Conservation (phyloP, 108 stramenopile species). For the Parmales sp. region DNA sequence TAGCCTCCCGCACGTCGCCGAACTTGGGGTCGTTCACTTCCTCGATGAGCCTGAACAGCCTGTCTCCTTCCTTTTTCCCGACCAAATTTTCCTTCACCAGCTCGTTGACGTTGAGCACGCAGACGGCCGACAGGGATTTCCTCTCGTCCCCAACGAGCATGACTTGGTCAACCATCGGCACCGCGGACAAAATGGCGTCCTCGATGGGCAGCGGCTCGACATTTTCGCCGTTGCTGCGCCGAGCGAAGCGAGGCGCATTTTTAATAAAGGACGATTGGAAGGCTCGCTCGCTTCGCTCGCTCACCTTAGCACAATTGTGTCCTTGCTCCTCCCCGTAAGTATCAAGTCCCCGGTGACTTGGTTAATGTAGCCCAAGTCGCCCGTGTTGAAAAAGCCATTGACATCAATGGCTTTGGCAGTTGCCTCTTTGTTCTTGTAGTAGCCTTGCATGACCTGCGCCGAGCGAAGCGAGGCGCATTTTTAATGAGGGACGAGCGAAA, state of each 20-base stretch:
- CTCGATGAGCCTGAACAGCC: slow-evolving; percentile 45
- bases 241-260: too few relatives aligned
- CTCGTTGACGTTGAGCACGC: slow-evolving; percentile 59
- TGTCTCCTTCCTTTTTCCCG: slow-evolving; percentile 27
- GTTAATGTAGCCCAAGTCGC: slow-evolving; percentile 76
- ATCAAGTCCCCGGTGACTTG: slow-evolving; percentile 76
- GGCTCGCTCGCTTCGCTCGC: too few relatives aligned
- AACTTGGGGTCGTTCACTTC: slow-evolving; percentile 58
- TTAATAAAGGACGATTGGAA: too few relatives aligned
- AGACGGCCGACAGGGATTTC: slow-evolving; percentile 59
- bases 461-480: slow-evolving; percentile 56
- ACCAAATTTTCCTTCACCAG: slow-evolving; percentile 55
- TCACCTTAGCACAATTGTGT: slow-evolving; percentile 80
- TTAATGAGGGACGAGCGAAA: too few relatives aligned
- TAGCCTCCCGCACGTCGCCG: slow-evolving; percentile 46
- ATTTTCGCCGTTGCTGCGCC: slow-evolving; percentile 86
- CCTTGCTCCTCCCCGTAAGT: slow-evolving; percentile 76
- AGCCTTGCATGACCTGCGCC: slow-evolving; percentile 80
- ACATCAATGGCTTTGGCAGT: slow-evolving; percentile 58
- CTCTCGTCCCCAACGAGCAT: slow-evolving; percentile 87
- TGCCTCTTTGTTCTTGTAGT: slow-evolving; percentile 74
- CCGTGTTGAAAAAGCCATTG: slow-evolving; percentile 83
- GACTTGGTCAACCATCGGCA: slow-evolving; percentile 69
- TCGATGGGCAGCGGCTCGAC: slow-evolving; percentile 44
- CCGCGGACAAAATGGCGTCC: slow-evolving; percentile 35